Conservation (phyloP, 108 stramenopile species). For the Schizochytrium sp. region DNA sequence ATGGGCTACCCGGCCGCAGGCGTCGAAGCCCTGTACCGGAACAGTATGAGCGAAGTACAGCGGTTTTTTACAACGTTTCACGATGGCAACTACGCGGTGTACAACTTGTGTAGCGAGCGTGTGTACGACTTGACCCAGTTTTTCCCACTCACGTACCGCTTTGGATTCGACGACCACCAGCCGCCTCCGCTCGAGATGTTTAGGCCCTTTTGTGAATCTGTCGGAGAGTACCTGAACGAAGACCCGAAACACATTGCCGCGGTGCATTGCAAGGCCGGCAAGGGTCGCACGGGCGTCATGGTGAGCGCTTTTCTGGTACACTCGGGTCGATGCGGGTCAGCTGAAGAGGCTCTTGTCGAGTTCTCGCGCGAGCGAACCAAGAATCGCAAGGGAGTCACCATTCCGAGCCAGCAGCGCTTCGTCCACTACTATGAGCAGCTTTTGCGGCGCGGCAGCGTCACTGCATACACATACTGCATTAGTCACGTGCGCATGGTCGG, state of each 20-base stretch:
- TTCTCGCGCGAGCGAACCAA: constrained; percentile 28
- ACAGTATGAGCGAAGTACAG: constrained; percentile 45
- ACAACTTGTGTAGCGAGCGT: constrained; percentile 50
- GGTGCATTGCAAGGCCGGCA: constrained; percentile 62
- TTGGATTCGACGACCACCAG: constrained; percentile 54
- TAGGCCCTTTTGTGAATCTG: constrained; percentile 37
- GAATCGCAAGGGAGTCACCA: constrained; percentile 41
- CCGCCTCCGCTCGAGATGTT: constrained; percentile 48
- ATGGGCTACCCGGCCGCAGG: constrained; percentile 36
- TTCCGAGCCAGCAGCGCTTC: constrained; percentile 34
- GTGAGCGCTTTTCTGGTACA: constrained; percentile 38
- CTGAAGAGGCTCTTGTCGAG: constrained; percentile 26
- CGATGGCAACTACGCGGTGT: constrained; percentile 27
- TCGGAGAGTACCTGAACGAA: constrained; percentile 37
- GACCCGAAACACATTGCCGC: constrained; percentile 42
- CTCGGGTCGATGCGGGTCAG: neutral
- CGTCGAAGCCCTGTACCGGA: constrained; percentile 42
- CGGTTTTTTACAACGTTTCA: constrained; percentile 40
- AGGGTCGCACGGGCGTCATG: constrained; percentile 55
- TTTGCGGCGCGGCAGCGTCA: neutral
- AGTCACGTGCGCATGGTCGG: constrained; percentile 25
- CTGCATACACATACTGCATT: constrained; percentile 10
- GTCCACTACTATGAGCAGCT: constrained; percentile 35
- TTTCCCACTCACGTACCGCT: constrained; percentile 26
- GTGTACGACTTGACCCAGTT: constrained; percentile 33